Base-by-base conservation (phyloP, 192 early-diverging fungal species). In the Glomus cerebriforme region DNA sequence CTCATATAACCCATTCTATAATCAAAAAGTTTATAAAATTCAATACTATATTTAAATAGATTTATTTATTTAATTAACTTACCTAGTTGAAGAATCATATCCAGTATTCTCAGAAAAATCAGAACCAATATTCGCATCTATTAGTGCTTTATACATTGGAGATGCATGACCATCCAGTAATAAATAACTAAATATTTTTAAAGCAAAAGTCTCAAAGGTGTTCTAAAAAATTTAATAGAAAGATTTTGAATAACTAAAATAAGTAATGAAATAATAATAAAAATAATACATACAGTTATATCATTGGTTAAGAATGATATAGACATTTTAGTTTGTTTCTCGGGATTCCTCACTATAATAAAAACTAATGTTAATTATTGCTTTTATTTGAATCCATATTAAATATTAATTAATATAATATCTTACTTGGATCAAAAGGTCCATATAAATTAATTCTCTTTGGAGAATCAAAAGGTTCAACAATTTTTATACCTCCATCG, bases 101-200 rank as follows among this genome's bases (percentile, higher is more conserved):
- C 97, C 97, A 19, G 95, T 96, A 71, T 93, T 94, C 12, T 93
- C 87, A 66, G 92, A 92, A 85, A 96, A 99, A 69, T 97, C 97
- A 0, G 94, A 89, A 39, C 95, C 97, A 9, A 99, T 83, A 59
- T 94, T 92, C 65, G 93, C 89, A 78, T 97, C 96, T 63, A 99
- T 97, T 75, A 99, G 85, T 37, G 94, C 94, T 81, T 96, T 88
- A 82, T 97, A 95, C 95, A 99, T 96, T 17, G 97, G 97, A 26
- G 95, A 91, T 15, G 95, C 90, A 59, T 95, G 87, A 8, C 97
- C 96, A 80, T 95, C 92, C 17, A 95, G 85, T n/a, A 99, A 84
- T 71, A 99, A 85, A 65, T 88, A 89, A 3, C 94, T 90, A 34
- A 98, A 87, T 45, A 98, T 82, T 49, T 89, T 86, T 81, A 97